phyloP scores from a whole-genome alignment of 495 filamentous ascomycete genomes.

The Bryoglossum gracile region DNA sequence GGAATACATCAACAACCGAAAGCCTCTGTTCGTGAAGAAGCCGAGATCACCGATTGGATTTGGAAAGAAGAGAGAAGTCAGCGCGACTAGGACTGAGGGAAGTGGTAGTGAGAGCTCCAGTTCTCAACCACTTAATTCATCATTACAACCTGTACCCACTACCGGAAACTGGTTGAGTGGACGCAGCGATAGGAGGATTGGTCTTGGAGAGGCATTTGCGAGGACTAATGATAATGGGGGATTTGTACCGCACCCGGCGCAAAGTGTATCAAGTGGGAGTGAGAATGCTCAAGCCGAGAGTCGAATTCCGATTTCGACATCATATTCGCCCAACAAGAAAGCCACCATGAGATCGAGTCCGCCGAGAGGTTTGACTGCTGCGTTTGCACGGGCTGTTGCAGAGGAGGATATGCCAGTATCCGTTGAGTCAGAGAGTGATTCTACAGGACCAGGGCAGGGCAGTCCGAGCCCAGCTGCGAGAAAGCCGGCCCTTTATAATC shows the following conservation, averaged over 20 bases:
- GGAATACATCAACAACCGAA: not conserved
- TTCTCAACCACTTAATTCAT: not conserved
- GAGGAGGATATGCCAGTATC: slow-evolving; percentile 1
- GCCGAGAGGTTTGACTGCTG: not conserved
- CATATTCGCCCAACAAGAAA: not conserved
- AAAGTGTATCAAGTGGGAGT: not conserved
- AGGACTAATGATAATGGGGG: slow-evolving; percentile 11
- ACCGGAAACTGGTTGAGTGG: slow-evolving; percentile 5
- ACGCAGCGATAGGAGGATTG: slow-evolving; percentile 4
- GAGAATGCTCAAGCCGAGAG: slow-evolving; percentile 3
- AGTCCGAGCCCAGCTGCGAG: slow-evolving; percentile 12
- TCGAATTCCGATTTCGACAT: slow-evolving; percentile 17
- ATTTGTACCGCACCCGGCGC: slow-evolving; percentile 1
- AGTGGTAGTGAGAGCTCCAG: not conserved
- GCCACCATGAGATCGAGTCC: slow-evolving; percentile 3
- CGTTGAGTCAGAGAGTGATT: slow-evolving; percentile 16
- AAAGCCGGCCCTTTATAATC: too few relatives aligned
- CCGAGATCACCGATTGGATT: not conserved
- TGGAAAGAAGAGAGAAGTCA: not conserved
- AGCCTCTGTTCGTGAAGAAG: not conserved
- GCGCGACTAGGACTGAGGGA: not conserved
- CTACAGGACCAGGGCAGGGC: slow-evolving; percentile 2
- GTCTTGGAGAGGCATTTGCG: slow-evolving; percentile 15
- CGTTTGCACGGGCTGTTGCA: not conserved
- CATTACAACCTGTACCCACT: not conserved